These are phyloP conservation scores for Excoecaria agallocha DNA, from an alignment of 345 rosid genomes.

Conservation along the genomic window DNA sequence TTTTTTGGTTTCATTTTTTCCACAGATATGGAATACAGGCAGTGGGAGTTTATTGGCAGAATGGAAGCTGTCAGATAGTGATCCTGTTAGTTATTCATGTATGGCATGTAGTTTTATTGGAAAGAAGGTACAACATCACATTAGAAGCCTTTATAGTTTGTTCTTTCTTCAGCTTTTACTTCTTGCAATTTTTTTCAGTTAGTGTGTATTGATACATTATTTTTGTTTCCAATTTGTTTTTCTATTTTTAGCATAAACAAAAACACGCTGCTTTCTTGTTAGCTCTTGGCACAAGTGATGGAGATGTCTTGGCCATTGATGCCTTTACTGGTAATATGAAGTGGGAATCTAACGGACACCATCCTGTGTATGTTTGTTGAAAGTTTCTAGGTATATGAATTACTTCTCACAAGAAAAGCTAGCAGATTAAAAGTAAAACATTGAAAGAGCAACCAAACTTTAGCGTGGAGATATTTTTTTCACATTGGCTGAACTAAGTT, in stretches of 20 bases:
- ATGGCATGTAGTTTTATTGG: constrained; percentile 32
- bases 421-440: background rate
- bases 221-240: background rate
- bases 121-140: constrained; percentile 34
- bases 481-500: background rate
- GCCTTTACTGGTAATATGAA: constrained; percentile 32
- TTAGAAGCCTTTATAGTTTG: background rate
- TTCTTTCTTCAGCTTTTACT: background rate
- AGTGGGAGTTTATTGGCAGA: constrained; percentile 36
- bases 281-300: constrained; percentile 45
- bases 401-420: background rate
- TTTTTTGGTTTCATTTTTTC: background rate
- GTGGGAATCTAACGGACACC: constrained; percentile 34
- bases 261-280: constrained; percentile 26
- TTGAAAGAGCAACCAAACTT: background rate
- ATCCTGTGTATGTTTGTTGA: constrained; percentile 31
- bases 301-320: constrained; percentile 40
- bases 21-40: constrained; percentile 45
- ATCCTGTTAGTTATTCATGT: constrained; percentile 27
- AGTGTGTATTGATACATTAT: background rate
- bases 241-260: constrained; percentile 27
- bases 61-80: constrained; percentile 33
- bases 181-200: background rate
- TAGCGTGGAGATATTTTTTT: background rate
- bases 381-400: background rate